Conservation (phyloP, 2,329 filamentous ascomycete species). For the Cucurbitaria berberidis region DNA sequence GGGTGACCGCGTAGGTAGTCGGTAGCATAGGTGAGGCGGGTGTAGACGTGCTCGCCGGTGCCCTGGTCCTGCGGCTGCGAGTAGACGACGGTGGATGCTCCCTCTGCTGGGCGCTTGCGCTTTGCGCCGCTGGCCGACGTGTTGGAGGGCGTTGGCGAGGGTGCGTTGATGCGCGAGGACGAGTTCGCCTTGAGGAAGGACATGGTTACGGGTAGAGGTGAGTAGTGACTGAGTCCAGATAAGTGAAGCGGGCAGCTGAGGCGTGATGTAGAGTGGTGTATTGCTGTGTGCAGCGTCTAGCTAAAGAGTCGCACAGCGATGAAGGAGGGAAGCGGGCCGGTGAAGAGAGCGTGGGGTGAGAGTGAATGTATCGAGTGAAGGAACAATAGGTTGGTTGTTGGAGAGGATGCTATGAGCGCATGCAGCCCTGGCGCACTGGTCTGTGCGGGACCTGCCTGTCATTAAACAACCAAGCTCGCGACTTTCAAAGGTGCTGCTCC, state of each 20-base stretch:
- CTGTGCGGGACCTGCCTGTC: conserved; percentile 17
- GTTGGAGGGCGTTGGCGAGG: conserved; percentile 64
- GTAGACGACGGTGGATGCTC: conserved; percentile 61
- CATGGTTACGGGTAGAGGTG: conserved; percentile 29
- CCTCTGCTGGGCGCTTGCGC: conserved; percentile 63
- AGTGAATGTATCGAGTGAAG: background rate
- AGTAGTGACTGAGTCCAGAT: background rate
- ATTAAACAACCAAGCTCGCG: conserved; percentile 32
- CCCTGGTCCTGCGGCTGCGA: conserved; percentile 79
- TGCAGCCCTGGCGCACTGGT: conserved; percentile 14
- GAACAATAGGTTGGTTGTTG: conserved; percentile 1
- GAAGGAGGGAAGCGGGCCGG: background rate
- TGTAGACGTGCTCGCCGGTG: conserved; percentile 80
- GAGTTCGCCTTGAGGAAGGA: conserved; percentile 43
- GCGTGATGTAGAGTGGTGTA: too few relatives aligned
- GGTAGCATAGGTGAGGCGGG: conserved; percentile 86
- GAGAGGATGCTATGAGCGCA: conserved; percentile 22
- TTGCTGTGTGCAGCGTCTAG: conserved; percentile 36
- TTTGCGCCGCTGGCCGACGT: conserved; percentile 52
- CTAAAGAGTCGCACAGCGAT: conserved; percentile 40
- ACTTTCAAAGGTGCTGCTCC: conserved; percentile 9
- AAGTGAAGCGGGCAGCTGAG: background rate
- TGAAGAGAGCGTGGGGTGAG: conserved; percentile 6
- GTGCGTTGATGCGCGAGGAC: conserved; percentile 55
- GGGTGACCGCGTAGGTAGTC: conserved; percentile 66